A percentile compares a stretch with the other conserved stretches of the same genome.
phyloP scores from a whole-genome alignment of 441 rosid species.

The Dalechampia spathulata region DNA sequence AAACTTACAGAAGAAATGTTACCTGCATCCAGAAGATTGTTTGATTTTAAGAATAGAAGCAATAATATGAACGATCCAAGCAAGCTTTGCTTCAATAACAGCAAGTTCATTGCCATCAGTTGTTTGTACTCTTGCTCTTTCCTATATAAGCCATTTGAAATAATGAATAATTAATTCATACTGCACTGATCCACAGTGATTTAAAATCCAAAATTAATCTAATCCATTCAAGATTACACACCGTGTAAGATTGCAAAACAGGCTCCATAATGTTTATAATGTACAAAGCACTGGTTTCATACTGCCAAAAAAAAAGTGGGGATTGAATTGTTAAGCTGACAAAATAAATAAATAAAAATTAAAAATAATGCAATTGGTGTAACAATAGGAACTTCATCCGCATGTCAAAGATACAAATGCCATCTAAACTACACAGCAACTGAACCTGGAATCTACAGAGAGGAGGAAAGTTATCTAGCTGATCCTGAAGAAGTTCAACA shows the following conservation, averaged over 20 bases:
- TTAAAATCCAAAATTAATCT: conserved; percentile 5
- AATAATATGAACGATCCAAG: conserved; percentile 95
- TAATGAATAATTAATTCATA: conserved; percentile 3
- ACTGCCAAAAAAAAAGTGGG: conserved; percentile 40
- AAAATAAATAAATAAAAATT: background rate
- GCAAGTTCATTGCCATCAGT: conserved; percentile 66
- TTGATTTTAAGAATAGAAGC: conserved; percentile 91
- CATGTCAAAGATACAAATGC: background rate
- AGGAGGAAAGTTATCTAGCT: conserved; percentile 94
- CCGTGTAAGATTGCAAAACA: conserved; percentile 88
- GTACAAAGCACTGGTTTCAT: conserved; percentile 75
- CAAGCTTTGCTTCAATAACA: conserved; percentile 85
- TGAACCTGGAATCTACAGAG: conserved; percentile 98
- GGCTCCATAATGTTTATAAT: conserved; percentile 92
- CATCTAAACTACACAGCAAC: background rate
- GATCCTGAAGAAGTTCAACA: conserved; percentile 98
- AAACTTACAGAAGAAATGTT: conserved; percentile 20
- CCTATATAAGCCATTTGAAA: conserved; percentile 40
- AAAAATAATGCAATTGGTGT: background rate
- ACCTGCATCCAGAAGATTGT: conserved; percentile 92
- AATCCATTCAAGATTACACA: conserved; percentile 24
- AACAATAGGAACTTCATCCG: background rate
- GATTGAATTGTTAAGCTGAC: background rate
- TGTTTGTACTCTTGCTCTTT: conserved; percentile 57
- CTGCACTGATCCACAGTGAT: conserved; percentile 3